Conservation (phyloP, 805 yeast genomes). For the Dipodascus albidus region DNA sequence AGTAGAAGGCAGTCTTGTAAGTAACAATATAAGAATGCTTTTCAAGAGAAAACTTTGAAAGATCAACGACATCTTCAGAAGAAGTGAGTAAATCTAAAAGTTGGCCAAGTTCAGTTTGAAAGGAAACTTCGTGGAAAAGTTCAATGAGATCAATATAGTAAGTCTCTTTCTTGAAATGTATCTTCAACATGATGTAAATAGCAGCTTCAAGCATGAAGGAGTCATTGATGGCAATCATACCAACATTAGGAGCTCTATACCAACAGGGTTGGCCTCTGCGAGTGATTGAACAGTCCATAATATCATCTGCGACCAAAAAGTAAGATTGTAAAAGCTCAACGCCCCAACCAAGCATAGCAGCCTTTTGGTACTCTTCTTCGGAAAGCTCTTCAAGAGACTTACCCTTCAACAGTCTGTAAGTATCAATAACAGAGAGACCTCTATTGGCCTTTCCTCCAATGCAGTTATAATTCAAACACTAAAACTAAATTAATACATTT, state of each 20-base stretch:
- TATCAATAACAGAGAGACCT: constrained; percentile 90
- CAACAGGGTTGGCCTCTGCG: constrained; percentile 99
- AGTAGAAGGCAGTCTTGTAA: constrained; percentile 94
- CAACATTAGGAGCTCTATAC: constrained; percentile 69
- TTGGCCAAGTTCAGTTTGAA: constrained; percentile 97
- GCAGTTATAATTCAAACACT: constrained; percentile 67
- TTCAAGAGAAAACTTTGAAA: constrained; percentile 70
- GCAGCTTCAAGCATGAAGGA: constrained; percentile 95
- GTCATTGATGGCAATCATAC: constrained; percentile 92
- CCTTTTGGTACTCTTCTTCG: constrained; percentile 63
- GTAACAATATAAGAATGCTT: constrained; percentile 94
- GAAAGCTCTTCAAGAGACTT: constrained; percentile 39
- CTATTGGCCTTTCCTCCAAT: constrained; percentile 96
- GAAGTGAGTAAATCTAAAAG: constrained; percentile 91
- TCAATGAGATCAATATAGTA: constrained; percentile 88
- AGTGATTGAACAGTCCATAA: constrained; percentile 94
- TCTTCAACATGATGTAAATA: constrained; percentile 78
- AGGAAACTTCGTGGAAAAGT: constrained; percentile 92
- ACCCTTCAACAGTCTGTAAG: constrained; percentile 70
- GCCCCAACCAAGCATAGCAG: constrained; percentile 90
- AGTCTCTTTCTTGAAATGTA: constrained; percentile 68
- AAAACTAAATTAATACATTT: background rate
- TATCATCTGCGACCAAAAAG: constrained; percentile 95
- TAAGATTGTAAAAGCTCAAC: constrained; percentile 92
- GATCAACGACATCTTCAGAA: constrained; percentile 89